A percentile compares a stretch with the other conserved stretches of the same genome.
These are phyloP conservation scores for Xylariaceae sp. DNA, from an alignment of 2,329 filamentous ascomycete species.

Conservation along the genomic window DNA sequence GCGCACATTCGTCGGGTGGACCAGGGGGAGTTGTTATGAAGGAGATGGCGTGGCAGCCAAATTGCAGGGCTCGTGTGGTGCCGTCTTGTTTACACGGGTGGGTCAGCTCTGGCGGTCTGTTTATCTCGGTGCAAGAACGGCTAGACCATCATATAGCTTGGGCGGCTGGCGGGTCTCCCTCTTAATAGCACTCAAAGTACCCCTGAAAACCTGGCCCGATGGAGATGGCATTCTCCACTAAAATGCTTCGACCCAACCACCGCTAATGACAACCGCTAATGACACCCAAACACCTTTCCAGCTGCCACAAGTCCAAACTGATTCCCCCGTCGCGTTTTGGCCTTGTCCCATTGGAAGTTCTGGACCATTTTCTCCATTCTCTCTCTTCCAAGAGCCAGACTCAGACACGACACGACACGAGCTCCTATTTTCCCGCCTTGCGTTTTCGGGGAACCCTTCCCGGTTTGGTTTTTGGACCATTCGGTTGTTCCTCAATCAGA, in stretches of 20 bases:
- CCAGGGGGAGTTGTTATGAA: slow-evolving; percentile 33
- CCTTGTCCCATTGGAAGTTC: too few species aligned
- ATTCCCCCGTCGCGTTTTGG: too few species aligned
- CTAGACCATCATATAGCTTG: slow-evolving; percentile 26
- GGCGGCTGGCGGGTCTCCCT: slow-evolving; percentile 1
- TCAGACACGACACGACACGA: too few species aligned
- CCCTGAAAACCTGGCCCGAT: slow-evolving; percentile 13
- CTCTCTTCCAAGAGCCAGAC: too few species aligned
- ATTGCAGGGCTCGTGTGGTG: slow-evolving; percentile 38
- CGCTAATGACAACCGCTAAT: too few species aligned
- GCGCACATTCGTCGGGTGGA: slow-evolving; percentile 6
- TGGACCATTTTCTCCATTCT: too few species aligned
- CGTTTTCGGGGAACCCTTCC: slow-evolving; percentile 5
- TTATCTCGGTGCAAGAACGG: slow-evolving; percentile 36
- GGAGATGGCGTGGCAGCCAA: slow-evolving; percentile 32
- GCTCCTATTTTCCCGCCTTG: not conserved
- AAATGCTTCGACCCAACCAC: not conserved
- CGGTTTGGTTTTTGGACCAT: not conserved
- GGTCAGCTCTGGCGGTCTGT: slow-evolving; percentile 33
- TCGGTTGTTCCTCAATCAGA: not conserved
- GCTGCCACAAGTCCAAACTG: too few species aligned
- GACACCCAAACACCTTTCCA: too few species aligned
- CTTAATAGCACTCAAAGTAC: slow-evolving; percentile 1
- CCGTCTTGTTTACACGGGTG: slow-evolving; percentile 41
- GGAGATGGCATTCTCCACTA: slow-evolving; percentile 20